Evolutionary conservation across 768 basidiomycete genomes (phyloP).

Genomic region (Clathrus columnatus): DNA sequence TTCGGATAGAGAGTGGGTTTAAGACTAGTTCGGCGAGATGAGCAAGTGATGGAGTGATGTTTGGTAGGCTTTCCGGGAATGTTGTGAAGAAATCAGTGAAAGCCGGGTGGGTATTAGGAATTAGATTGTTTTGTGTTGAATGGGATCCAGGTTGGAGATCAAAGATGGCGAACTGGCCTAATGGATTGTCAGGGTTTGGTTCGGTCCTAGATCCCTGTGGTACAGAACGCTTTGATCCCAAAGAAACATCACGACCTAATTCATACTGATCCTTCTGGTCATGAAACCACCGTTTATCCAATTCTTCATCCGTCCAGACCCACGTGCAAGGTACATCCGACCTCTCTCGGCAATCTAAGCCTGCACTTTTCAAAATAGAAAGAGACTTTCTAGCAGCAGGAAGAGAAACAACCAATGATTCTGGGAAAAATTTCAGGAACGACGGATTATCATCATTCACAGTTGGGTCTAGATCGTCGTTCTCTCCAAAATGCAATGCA

Average conservation of each 20-base stretch:
- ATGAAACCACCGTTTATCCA: conserved; percentile 24
- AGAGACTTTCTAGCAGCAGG: conserved; percentile 64
- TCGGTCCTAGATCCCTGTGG: background rate
- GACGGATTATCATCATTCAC: background rate
- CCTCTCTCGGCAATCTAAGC: conserved; percentile 32
- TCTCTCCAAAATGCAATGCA: background rate
- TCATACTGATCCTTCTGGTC: background rate
- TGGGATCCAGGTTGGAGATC: conserved; percentile 56
- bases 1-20: conserved; percentile 50
- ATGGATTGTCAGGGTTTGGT: background rate
- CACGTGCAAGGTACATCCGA: conserved; percentile 33
- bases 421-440: conserved; percentile 44
- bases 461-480: background rate
- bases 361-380: conserved; percentile 51
- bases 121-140: conserved; percentile 17
- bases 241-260: background rate
- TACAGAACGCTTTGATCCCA: background rate
- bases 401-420: conserved; percentile 40
- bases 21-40: conserved; percentile 59
- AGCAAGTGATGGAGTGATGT: conserved; percentile 53
- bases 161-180: conserved; percentile 46
- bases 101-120: conserved; percentile 18
- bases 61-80: conserved; percentile 54
- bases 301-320: conserved; percentile 54
- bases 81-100: conserved; percentile 41